Base-by-base conservation (phyloP, 805 yeast species). In the Candida mattraensis region DNA sequence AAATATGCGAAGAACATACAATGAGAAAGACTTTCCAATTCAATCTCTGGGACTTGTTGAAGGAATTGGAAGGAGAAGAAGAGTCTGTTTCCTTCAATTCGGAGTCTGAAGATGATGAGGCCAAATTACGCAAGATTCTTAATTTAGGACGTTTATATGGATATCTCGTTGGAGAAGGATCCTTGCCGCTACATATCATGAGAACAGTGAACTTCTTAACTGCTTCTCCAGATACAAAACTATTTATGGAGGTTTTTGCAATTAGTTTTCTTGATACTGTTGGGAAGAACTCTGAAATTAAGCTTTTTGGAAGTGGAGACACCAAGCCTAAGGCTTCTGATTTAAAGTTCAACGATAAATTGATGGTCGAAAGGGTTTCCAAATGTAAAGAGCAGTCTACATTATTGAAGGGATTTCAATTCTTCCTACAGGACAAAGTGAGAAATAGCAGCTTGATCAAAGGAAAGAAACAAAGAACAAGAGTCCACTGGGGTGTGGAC, bases 111-210 rank as follows among this genome's bases (percentile, higher is more conserved):
- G 76, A 72, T 4, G 89, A 80, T 20, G 81, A 76, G 28, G 50
- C 67, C 6, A 74, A 76, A 47, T 56, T 85, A 22, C 75, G 74
- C 47, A 75, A 75, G 46, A 67, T 80, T 15, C 70, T 84, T 28
- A 87, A 86, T 47, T 66, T 81, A 46, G 97, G 96, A 3, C 70
- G 87, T 40, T 78, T 93, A 45, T 93, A 76, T 51, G 98, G 96
- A 0, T 67, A 65, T 32, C 55, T 93, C 28, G 72, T 89, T 12
- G 78, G 84, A 3, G 87, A 85, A 50, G 86, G 84, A 1, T 70
- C 81, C 0, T 64, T 91, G 42, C 78, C 87, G 3, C 65, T 93
- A 30, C 89, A 86, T 51, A 61, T 84, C 2, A 68, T 93, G 45
- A 76, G 83, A 46, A 79, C 78, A 5, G 74, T 86, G 20, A 84